These are phyloP conservation scores for Pisolithus orientalis DNA, from an alignment of 768 basidiomycete species.

Conservation along the genomic window DNA sequence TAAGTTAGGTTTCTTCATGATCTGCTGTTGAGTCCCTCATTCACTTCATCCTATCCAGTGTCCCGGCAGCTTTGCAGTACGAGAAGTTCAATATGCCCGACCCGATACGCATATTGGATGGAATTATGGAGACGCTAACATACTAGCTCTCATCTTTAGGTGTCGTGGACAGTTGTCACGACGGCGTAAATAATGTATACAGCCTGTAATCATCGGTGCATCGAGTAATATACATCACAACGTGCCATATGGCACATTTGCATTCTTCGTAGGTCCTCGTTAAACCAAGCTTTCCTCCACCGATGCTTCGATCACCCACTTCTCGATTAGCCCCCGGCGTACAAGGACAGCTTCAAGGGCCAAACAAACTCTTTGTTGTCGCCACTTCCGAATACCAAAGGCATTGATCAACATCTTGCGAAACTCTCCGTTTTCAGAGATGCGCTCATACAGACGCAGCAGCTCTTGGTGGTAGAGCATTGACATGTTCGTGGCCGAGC, in stretches of 20 bases:
- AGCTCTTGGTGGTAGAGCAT: conserved; percentile 20
- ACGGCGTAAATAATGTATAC: neutral
- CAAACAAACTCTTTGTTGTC: conserved; percentile 40
- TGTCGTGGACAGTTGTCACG: neutral
- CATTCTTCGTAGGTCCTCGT: neutral
- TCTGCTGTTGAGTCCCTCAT: conserved; percentile 1
- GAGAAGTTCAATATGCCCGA: conserved; percentile 95
- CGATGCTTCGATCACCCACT: conserved; percentile 37
- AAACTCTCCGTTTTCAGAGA: conserved; percentile 6
- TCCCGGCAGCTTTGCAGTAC: conserved; percentile 78
- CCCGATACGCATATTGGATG: conserved; percentile 75
- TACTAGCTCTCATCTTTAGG: conserved; percentile 35
- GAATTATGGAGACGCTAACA: conserved; percentile 72
- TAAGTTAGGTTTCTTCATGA: conserved; percentile 39
- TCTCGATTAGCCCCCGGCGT: conserved; percentile 34
- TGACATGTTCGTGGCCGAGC: conserved; percentile 37
- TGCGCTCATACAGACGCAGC: conserved; percentile 1
- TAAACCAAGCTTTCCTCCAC: conserved; percentile 1
- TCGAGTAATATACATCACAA: neutral
- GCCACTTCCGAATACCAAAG: conserved; percentile 35
- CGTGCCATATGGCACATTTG: neutral
- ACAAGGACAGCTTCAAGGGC: conserved; percentile 51
- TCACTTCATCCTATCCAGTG: conserved; percentile 34
- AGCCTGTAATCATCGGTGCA: neutral
- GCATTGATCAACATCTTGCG: conserved; percentile 9